Conservation (phyloP, 2,329 filamentous ascomycete species). For the Boeremia exigua region DNA sequence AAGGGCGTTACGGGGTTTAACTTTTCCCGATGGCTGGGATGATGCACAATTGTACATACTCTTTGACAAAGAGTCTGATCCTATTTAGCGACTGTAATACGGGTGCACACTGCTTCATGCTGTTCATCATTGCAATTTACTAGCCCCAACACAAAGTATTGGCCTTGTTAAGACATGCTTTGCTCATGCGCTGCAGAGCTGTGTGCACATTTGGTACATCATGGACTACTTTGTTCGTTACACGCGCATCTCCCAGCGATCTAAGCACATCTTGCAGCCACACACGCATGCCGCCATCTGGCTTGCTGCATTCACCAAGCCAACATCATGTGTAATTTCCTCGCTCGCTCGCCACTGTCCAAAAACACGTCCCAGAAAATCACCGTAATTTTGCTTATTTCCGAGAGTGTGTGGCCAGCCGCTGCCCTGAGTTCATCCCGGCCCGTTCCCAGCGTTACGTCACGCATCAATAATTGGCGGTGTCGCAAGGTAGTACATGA, state of each 20-base stretch:
- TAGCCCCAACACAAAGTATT: not conserved
- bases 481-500: constrained; percentile 10
- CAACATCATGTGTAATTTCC: constrained; percentile 8
- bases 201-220: not conserved
- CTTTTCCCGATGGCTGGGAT: not conserved
- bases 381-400: constrained; percentile 33
- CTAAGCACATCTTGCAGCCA: not conserved
- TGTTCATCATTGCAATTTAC: not conserved
- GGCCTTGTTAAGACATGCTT: not conserved
- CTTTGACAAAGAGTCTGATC: not conserved
- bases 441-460: constrained; percentile 17
- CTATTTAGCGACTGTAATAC: too few species aligned
- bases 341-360: constrained; percentile 2
- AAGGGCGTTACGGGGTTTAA: not conserved
- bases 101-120: not conserved
- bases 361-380: constrained; percentile 16
- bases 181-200: not conserved
- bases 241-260: not conserved
- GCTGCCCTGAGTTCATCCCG: constrained; percentile 27
- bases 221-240: not conserved
- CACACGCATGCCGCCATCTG: constrained; percentile 5
- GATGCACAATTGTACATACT: not conserved
- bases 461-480: constrained; percentile 14
- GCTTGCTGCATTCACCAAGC: not conserved
- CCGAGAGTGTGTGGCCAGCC: constrained; percentile 23